Evolutionary conservation across 2,329 filamentous ascomycete genomes (phyloP), one percentile per base, ranked within the genome.

Genomic region (Cladosporium sp.): DNA sequence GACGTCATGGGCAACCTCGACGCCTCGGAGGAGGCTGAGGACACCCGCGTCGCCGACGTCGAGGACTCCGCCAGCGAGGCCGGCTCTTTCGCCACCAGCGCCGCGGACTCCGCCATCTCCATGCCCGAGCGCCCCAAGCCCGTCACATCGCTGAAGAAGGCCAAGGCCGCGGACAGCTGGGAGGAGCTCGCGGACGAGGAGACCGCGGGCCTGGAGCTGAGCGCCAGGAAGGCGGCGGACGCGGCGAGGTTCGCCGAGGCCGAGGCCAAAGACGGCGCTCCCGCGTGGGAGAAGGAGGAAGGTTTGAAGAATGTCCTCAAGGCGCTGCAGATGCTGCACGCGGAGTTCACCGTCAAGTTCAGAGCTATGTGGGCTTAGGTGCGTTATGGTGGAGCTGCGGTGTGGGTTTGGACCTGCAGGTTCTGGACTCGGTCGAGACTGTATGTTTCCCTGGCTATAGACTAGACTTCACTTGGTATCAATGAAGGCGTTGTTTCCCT

Each of bases 321-420:
- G 49, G 49, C 49, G 35, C 13, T 52, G 49, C 49, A 52, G 42
- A 5, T 52, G 43, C 43, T 52, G 34, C 49, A 52, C 13, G 43
- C 43, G n/a, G 49, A 81, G 53, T 87, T 86, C 65, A 78, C 84
- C 57, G 72, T 74, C 42, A 87, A 84, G 70, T 86, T 87, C 68
- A 74, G 64, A 62, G 77, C 77, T 60, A 77, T 79, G 61, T 83
- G 80, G 79, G 78, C 81, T 64, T 52, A 50, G 33, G 40, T 28
- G 22, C 7, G 3, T 32, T 13, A 13, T 16, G 18, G 19, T 31
- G 18, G 10, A n/a, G 34, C n/a, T 35, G 34, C 9, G 33, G 34
- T 35, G 34, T 35, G n/a, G 35, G 13, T 38, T 38, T 13, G 10
- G 8, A 7, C 22, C 2, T 28, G 22, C 22, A 28, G 22, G 22